These are phyloP conservation scores for Phytophthora europaea DNA, from an alignment of 352 stramenopile species.

Conservation along the genomic window DNA sequence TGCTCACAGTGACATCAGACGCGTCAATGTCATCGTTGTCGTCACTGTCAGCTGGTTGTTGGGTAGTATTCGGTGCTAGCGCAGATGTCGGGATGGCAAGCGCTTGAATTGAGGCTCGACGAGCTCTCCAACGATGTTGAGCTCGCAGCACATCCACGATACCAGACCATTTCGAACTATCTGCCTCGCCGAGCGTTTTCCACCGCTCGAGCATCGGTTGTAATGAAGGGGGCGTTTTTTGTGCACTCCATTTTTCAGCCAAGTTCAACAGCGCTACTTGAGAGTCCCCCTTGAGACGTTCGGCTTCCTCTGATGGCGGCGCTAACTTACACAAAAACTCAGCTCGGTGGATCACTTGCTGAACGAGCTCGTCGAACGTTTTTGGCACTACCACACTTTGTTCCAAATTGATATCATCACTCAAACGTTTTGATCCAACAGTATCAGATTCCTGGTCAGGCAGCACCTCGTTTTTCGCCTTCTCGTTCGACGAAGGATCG, in stretches of 20 bases:
- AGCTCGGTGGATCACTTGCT: conserved; percentile 74
- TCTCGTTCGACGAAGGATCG: conserved; percentile 31
- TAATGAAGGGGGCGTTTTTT: conserved; percentile 84
- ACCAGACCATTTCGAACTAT: conserved; percentile 89
- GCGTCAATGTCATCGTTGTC: conserved; percentile 20
- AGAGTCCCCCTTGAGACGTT: conserved; percentile 71
- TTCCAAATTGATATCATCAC: conserved; percentile 57
- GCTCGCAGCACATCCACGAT: conserved; percentile 87
- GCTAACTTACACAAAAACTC: conserved; percentile 83
- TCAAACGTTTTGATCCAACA: conserved; percentile 7
- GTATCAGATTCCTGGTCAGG: not conserved
- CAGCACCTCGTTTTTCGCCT: not conserved
- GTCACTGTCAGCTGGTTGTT: conserved; percentile 15
- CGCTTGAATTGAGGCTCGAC: conserved; percentile 60
- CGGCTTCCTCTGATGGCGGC: conserved; percentile 75
- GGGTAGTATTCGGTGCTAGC: not conserved
- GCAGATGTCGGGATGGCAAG: conserved; percentile 3
- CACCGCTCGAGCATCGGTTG: conserved; percentile 90
- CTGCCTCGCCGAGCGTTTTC: conserved; percentile 77
- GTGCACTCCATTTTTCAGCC: conserved; percentile 87
- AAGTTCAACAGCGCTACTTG: conserved; percentile 84
- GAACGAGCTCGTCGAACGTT: conserved; percentile 74
- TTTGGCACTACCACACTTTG: conserved; percentile 69
- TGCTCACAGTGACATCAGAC: conserved; percentile 31
- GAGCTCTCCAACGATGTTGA: conserved; percentile 68